Evolutionary conservation across 1,139 yeast species (phyloP), one percentile per base, ranked within the genome.

Genomic region (Debaryomyces fabryi): DNA sequence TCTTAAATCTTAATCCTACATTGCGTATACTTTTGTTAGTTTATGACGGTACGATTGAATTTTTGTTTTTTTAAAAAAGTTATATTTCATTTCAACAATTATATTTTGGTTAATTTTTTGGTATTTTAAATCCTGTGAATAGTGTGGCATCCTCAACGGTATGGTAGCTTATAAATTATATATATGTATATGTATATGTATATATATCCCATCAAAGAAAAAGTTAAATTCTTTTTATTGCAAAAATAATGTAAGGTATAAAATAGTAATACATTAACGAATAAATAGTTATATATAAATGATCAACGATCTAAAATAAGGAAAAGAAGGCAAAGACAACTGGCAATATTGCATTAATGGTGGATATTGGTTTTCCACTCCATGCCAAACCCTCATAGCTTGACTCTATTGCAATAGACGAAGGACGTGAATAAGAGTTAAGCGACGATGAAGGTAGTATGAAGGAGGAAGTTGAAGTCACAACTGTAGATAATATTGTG

Each of bases 131-230:
- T 49, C 54, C 54, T 51, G 54, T 51, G 49, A 47, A 52, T 52
- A 53, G 56, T 53, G 54, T 60, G 59, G 67, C 67, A 62, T 63
- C 69, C 69, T 64, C 69, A 64, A 64, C 69, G 69, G 69, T 57
- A 64, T 64, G 67, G 62, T 62, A 51, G 44, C 46, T 32, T 45
- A 48, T 39, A 48, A 36, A 39, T 21, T 21, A 21, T 25, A 27
- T 27, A 27, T 27, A 25, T 25, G n/a, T n/a, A 36, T 37, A 40
- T 37, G 24, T 39, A 42, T 46, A 37, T 24, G 34, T 34, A 21
- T 37, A 25, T 39, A 32, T 44, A 35, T 40, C 30, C 27, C 29
- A 36, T 35, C 24, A 32, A 42, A 35, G 20, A 44, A 38, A 41
- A 27, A 35, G 39, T 30, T 32, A 36, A n/a, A 25, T 30, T 36